These are phyloP conservation scores for Chaetomiaceae sp. DNA, from an alignment of 2,329 filamentous ascomycete genomes.

Conservation along the genomic window DNA sequence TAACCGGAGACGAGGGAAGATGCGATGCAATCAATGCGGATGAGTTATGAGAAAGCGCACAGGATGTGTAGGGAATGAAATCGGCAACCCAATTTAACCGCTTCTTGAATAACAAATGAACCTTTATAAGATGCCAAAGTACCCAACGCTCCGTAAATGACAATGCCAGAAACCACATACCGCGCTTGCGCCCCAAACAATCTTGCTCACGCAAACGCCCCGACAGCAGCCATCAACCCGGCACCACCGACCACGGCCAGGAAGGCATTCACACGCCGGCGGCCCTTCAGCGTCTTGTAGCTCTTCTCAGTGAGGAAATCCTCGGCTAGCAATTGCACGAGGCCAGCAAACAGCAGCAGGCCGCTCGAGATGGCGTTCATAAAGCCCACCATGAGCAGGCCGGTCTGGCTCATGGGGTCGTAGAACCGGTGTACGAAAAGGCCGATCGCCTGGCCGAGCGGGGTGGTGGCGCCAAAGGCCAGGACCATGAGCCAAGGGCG, in stretches of 20 bases:
- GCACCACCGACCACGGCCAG: constrained; percentile 58
- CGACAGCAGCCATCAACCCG: constrained; percentile 63
- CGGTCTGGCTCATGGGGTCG: constrained; percentile 68
- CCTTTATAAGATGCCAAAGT: neutral
- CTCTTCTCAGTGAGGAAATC: constrained; percentile 76
- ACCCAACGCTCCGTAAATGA: neutral
- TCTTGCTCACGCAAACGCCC: constrained; percentile 65
- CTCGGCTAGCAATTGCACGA: constrained; percentile 79
- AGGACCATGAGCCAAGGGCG: constrained; percentile 81
- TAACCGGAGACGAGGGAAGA: neutral
- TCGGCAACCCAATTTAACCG: too few relatives aligned
- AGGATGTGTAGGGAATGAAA: too few relatives aligned
- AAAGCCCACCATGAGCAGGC: constrained; percentile 74
- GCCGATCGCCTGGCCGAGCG: constrained; percentile 77
- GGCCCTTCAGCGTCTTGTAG: constrained; percentile 59
- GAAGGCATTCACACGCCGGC: constrained; percentile 56
- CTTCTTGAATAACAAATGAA: too few relatives aligned
- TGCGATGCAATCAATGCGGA: too few relatives aligned
- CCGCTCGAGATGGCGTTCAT: constrained; percentile 84
- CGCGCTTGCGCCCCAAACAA: too few relatives aligned
- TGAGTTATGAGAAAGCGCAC: too few relatives aligned
- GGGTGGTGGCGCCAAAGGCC: constrained; percentile 70
- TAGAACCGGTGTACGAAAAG: constrained; percentile 72
- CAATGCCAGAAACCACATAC: neutral
- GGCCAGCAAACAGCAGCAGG: constrained; percentile 70